phyloP scores from a whole-genome alignment of 805 yeast species.

The Lachancea kluyveri region DNA sequence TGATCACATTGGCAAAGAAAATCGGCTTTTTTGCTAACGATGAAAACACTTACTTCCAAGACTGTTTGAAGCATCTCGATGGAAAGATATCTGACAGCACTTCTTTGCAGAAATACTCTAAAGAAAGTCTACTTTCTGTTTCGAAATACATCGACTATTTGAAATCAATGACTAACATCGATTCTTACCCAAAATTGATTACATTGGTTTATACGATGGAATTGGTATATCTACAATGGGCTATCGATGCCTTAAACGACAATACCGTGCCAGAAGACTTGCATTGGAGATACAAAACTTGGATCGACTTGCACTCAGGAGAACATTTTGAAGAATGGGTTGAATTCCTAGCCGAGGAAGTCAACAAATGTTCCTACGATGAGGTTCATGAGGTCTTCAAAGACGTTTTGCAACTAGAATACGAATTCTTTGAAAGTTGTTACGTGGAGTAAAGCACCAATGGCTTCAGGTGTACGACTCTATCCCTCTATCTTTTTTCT shows the following conservation, averaged over 20 bases:
- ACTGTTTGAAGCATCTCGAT: slow-evolving; percentile 25
- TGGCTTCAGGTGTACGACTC: slow-evolving; percentile 4
- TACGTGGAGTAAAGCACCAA: slow-evolving; percentile 19
- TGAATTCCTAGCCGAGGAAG: slow-evolving; percentile 39
- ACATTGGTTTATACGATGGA: slow-evolving; percentile 44
- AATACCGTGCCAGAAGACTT: slow-evolving; percentile 29
- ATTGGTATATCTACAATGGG: slow-evolving; percentile 48
- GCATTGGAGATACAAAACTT: slow-evolving; percentile 42
- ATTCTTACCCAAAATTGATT: slow-evolving; percentile 32
- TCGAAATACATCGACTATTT: slow-evolving; percentile 34
- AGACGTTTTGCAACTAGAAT: slow-evolving; percentile 36
- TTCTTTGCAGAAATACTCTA: slow-evolving; percentile 14
- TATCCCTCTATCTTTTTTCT: neutral
- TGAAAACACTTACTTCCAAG: slow-evolving; percentile 43
- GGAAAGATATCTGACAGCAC: slow-evolving; percentile 11
- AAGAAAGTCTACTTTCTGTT: slow-evolving; percentile 30
- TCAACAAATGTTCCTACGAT: slow-evolving; percentile 31
- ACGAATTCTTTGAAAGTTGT: slow-evolving; percentile 43
- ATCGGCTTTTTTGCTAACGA: slow-evolving; percentile 44
- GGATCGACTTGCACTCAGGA: slow-evolving; percentile 50
- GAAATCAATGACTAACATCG: slow-evolving; percentile 25
- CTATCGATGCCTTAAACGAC: no score
- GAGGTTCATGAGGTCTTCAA: slow-evolving; percentile 29
- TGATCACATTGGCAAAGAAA: slow-evolving; percentile 41
- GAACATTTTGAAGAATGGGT: slow-evolving; percentile 43